These are phyloP conservation scores for Wickerhamiella domercqiae DNA, from an alignment of 805 yeast species.

Conservation along the genomic window DNA sequence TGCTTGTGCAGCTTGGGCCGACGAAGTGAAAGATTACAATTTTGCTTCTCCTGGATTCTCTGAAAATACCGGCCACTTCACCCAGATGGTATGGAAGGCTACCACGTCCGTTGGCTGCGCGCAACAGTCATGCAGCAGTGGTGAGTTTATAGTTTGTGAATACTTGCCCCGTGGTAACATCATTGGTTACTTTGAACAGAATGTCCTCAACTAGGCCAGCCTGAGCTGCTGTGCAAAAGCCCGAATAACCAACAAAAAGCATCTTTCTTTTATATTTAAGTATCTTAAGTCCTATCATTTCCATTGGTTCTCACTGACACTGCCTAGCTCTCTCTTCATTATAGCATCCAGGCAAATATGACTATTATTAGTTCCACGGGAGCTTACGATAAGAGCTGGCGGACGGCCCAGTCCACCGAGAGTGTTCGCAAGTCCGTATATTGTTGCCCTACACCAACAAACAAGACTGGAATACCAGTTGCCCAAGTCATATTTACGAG, in stretches of 20 bases:
- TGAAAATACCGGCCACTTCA: conserved; percentile 57
- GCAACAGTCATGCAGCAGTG: conserved; percentile 33
- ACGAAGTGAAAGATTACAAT: conserved; percentile 40
- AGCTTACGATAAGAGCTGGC: conserved; percentile 54
- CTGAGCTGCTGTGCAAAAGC: not conserved
- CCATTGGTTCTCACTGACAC: not conserved
- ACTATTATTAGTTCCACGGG: conserved; percentile 2
- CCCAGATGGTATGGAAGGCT: conserved; percentile 59
- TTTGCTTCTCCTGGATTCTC: conserved; percentile 34
- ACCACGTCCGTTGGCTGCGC: conserved; percentile 57
- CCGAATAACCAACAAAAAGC: too few species aligned
- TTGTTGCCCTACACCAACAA: conserved; percentile 94
- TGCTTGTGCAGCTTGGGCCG: conserved; percentile 65
- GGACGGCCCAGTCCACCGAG: conserved; percentile 86
- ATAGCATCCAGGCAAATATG: not conserved
- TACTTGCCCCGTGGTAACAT: conserved; percentile 61
- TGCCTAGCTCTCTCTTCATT: not conserved
- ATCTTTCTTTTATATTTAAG: not conserved
- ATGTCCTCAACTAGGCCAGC: conserved; percentile 13
- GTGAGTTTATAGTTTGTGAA: conserved; percentile 44
- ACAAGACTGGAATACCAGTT: conserved; percentile 85
- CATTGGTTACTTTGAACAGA: conserved; percentile 24
- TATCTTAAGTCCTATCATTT: too few species aligned
- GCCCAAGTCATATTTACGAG: conserved; percentile 97
- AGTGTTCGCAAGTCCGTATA: conserved; percentile 85